Evolutionary conservation across 352 stramenopile genomes (phyloP).

Genomic region (Globisporangium irregulare): DNA sequence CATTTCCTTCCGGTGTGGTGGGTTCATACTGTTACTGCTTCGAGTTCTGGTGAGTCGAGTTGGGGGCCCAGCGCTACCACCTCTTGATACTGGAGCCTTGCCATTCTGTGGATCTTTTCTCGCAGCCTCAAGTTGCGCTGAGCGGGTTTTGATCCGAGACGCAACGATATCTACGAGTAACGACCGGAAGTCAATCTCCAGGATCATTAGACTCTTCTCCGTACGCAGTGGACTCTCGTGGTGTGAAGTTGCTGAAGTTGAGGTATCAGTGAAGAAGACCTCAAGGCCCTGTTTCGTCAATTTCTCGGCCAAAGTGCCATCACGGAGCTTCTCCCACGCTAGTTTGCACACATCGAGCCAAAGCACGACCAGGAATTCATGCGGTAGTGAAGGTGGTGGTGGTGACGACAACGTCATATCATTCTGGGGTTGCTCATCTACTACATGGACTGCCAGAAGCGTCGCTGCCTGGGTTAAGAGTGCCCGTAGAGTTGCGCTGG

Average conservation of each 20-base stretch:
- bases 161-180: constrained; percentile 50
- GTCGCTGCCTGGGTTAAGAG: background rate
- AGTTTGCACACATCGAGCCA: constrained; percentile 46
- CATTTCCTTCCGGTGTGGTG: background rate
- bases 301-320: constrained; percentile 25
- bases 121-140: constrained; percentile 14
- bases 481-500: background rate
- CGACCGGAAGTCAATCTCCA: constrained; percentile 54
- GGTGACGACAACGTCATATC: background rate
- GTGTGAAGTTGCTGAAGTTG: constrained; percentile 7
- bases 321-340: constrained; percentile 42
- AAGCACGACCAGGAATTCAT: constrained; percentile 35
- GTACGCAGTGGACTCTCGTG: constrained; percentile 11
- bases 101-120: constrained; percentile 8
- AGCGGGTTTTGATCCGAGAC: constrained; percentile 31
- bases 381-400: background rate
- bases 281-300: constrained; percentile 31
- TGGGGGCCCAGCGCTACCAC: background rate
- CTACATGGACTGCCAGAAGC: background rate
- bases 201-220: constrained; percentile 50
- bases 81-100: background rate
- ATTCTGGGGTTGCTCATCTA: background rate
- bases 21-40: background rate
- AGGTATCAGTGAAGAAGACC: constrained; percentile 31
- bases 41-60: background rate